Percentiles rank a stretch among this genome's conserved stretches.
Evolutionary conservation across 495 filamentous ascomycete species (phyloP).

Genomic region (Wilcoxina mikolae): DNA sequence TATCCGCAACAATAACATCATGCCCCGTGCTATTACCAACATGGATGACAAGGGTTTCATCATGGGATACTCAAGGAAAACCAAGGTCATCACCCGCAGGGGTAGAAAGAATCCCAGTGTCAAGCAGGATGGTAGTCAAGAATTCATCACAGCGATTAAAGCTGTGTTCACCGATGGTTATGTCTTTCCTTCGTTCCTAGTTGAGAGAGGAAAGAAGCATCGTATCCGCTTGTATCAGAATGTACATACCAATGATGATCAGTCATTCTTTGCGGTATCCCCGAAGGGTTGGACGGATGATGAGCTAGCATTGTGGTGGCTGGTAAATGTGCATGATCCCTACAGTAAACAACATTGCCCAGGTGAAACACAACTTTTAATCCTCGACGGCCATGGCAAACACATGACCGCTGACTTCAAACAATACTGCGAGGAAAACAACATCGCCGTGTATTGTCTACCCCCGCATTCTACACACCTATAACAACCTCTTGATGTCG

Average conservation of each 20-base stretch:
- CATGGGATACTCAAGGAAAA: neutral
- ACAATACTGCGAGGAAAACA: conserved; percentile 6
- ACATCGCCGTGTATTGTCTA: conserved; percentile 8
- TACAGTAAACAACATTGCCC: neutral
- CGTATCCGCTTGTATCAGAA: too few relatives aligned
- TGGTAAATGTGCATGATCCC: conserved; percentile 9
- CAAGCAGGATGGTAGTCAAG: conserved; percentile 5
- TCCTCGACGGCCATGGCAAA: conserved; percentile 9
- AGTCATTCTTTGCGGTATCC: neutral
- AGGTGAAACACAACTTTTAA: neutral
- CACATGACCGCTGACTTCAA: conserved; percentile 2
- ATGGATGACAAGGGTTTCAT: conserved; percentile 9
- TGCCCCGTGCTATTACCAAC: conserved; percentile 4
- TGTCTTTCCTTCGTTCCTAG: conserved; percentile 1
- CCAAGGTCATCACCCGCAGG: neutral
- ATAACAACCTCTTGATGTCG: too few relatives aligned
- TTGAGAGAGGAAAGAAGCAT: conserved; percentile 8
- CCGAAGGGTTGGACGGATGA: conserved; percentile 7
- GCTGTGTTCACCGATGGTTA: neutral
- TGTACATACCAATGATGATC: neutral
- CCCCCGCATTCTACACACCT: conserved; percentile 5
- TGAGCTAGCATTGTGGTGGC: neutral
- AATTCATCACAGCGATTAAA: conserved; percentile 10
- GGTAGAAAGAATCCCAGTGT: neutral
- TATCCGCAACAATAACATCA: neutral